Conservation (phyloP, 495 filamentous ascomycete genomes). For the Penicillium lividum region DNA sequence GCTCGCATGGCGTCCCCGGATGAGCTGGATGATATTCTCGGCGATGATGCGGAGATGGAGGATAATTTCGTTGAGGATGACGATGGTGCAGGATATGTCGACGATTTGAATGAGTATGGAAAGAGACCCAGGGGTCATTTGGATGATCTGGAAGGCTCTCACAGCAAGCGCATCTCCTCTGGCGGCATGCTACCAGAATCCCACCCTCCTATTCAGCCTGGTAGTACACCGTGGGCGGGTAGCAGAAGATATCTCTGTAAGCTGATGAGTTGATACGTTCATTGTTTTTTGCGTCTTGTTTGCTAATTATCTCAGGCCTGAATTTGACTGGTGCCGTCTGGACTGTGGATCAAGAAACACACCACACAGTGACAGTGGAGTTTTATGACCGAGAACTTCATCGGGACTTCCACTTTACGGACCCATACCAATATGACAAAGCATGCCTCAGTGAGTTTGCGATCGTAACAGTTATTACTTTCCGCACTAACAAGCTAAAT, state of each 20-base stretch:
- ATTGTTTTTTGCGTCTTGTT: not conserved
- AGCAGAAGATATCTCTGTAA: slow-evolving; percentile 87
- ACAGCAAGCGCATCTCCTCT: slow-evolving; percentile 64
- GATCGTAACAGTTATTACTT: not conserved
- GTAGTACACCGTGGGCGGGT: slow-evolving; percentile 92
- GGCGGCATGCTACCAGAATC: slow-evolving; percentile 62
- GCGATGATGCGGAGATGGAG: slow-evolving; percentile 55
- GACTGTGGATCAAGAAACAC: slow-evolving; percentile 94
- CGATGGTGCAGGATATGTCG: slow-evolving; percentile 87
- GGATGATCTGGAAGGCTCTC: slow-evolving; percentile 43
- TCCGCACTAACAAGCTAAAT: slow-evolving; percentile 20
- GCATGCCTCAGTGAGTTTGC: slow-evolving; percentile 69
- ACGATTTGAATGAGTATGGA: slow-evolving; percentile 59
- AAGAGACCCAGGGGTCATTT: slow-evolving; percentile 59
- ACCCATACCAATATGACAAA: slow-evolving; percentile 92
- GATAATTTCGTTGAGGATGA: slow-evolving; percentile 87
- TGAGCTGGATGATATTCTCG: slow-evolving; percentile 60
- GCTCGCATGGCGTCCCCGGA: slow-evolving; percentile 52
- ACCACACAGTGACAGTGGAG: slow-evolving; percentile 94
- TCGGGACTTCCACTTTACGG: slow-evolving; percentile 92
- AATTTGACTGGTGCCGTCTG: slow-evolving; percentile 93
- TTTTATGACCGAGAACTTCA: slow-evolving; percentile 94
- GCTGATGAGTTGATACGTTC: slow-evolving; percentile 6
- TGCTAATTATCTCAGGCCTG: slow-evolving; percentile 51
- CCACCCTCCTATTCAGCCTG: slow-evolving; percentile 86